Base-by-base conservation (phyloP, 768 basidiomycete genomes). In the Naematelia encephala region DNA sequence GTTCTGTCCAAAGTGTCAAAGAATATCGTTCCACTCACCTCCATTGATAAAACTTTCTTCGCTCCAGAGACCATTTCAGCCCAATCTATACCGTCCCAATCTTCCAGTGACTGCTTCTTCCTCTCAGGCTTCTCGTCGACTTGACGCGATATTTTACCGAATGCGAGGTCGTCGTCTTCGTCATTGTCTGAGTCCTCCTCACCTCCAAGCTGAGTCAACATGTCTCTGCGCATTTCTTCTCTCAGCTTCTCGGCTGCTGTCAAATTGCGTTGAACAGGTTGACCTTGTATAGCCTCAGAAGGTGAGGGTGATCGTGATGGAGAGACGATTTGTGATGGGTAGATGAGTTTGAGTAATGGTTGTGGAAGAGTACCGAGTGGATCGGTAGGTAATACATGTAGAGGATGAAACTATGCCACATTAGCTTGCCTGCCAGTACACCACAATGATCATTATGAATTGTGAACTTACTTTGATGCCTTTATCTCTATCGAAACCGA, bases 371-470 rank as follows among this genome's bases (percentile, higher is more conserved):
- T 77, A 16, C 54, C 51, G 1, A 64, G 55, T 21, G 75, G 67
- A 5, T 67, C 60, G 5, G 58, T 62, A 2, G 75, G 75, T 21
- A 70, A 25, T 55, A 74, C 61, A 54, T 75, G 69, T 11, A 77
- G 70, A 10, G 75, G 75, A 49, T 77, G 75, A 56, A 77, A 77
- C 75, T 77, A 62, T 3, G 2, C 21, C 22, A 58, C 48, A 58
- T 51, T 22, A 22, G 12, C n/a, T 27, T 19, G 2, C 57, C 34
- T 16, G 8, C 34, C 16, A 39, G 34, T 39, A 8, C 16, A 8
- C 8, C 8, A 8, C 34, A 39, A 8, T 8, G 16, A 39, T 16
- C 34, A 39, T 39, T 16, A 16, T 39, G 8, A 39, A 39, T 39
- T 8, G 34, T 16, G 4, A 3, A 63, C 72, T 56, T 56, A 77